Base-by-base conservation (phyloP, 495 filamentous ascomycete genomes). In the Daldinia childiae region DNA sequence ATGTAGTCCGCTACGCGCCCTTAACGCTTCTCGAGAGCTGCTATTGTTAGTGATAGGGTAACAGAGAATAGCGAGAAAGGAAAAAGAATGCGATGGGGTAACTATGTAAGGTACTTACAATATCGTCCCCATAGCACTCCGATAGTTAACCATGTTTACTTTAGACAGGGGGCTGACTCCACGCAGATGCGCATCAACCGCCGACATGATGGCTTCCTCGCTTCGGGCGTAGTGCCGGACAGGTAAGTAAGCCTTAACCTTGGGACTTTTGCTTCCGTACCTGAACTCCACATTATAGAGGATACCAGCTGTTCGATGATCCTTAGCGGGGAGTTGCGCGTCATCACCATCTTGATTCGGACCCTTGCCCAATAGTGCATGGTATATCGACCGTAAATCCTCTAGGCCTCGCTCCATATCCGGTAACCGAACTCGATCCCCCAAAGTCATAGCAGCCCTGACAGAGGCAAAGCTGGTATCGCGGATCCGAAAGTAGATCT, bases 251-350 rank as follows among this genome's bases (percentile, higher is more conserved):
- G 39, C 29, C 17, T 61, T 61, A 12, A 50, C 58, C 24, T 30
- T 32, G 19, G 58, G 58, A 11, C 17, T 41, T 19, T 24, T 30
- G 27, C 29, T 41, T 17, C 58, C 58, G n/a, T 29, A 29, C 9
- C 36, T 48, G 27, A 61, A 61, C 45, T 61, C 58, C 27, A 61
- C 41, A 50, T 61, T 61, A 19, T 61, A 61, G 14, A 61, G 41
- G n/a, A 61, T 61, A 4, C 58, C 58, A 34, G 58, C 58, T 0
- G 58, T 61, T 7, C 58, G 58, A 50, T 61, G 58, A 55, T 55
- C 27, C 24, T 32, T 55, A 1, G 29, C 26, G 26, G 51, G 51
- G 24, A 55, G 51, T 55, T 55, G 51, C 8, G n/a, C 24, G 29
- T 32, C 29, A 32, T 30, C 51, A 19, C 0, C 51, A 30, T 30